Evolutionary conservation across 1,284 basidiomycete species (phyloP), one percentile per base, ranked within the genome.

Genomic region (Phenoliferia sp.): DNA sequence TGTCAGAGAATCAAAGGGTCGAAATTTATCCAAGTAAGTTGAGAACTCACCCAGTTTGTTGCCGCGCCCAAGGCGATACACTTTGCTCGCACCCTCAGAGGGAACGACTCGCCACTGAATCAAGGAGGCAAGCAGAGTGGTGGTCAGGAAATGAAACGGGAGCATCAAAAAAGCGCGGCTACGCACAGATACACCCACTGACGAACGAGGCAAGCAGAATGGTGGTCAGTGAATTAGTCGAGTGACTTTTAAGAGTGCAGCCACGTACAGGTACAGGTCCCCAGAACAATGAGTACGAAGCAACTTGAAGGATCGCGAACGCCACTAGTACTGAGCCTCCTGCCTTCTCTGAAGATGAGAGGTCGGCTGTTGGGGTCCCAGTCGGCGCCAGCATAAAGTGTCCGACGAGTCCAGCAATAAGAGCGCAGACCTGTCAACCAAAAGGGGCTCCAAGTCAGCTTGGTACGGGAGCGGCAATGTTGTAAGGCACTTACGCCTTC

Each of bases 221-320:
- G n/a, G n/a, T n/a, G n/a, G n/a, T n/a, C n/a, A n/a, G n/a, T n/a
- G n/a, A n/a, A n/a, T n/a, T n/a, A n/a, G n/a, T n/a, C n/a, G n/a
- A n/a, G n/a, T n/a, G n/a, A n/a, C n/a, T n/a, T n/a, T n/a, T n/a
- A n/a, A n/a, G n/a, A n/a, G n/a, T n/a, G n/a, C n/a, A n/a, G n/a
- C n/a, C n/a, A n/a, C n/a, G n/a, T n/a, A n/a, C n/a, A 75, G 87
- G 88, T 2, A 22, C 28, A 3, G 86, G 85, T 2, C 87, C 88
- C 87, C 87, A 90, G 81, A 88, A 88, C 67, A 87, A 82, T 1
- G 83, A 84, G 80, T 85, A 90, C 26, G 84, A 84, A 71, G 87
- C 84, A n/a, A 90, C 86, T 69, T 90, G 89, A 39, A 90, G 78
- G 34, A 90, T 85, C 2, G 88, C 89, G 75, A 90, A 90, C 0